Percentiles rank a stretch among this genome's conserved stretches.
Evolutionary conservation across 2,329 filamentous ascomycete genomes (phyloP).

Genomic region (Colletotrichum cuscutae): DNA sequence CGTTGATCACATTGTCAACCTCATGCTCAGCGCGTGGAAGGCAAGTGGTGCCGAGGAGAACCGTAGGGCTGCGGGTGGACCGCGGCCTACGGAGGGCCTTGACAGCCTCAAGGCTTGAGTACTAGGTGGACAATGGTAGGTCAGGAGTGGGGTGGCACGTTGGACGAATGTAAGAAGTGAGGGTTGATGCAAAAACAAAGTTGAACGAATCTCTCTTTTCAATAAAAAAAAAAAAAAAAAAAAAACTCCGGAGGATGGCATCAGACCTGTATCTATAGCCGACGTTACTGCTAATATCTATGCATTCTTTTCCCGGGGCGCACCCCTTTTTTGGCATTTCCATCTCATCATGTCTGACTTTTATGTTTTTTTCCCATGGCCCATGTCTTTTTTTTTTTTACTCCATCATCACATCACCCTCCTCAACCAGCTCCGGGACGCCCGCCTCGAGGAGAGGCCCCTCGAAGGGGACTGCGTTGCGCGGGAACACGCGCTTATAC

Average conservation of each 20-base stretch:
- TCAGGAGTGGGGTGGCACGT: neutral
- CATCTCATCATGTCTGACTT: conserved; percentile 32
- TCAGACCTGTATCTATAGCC: conserved; percentile 29
- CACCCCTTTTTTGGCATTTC: conserved; percentile 20
- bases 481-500: conserved; percentile 87
- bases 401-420: conserved; percentile 53
- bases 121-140: neutral
- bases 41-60: conserved; percentile 81
- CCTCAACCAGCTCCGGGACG: conserved; percentile 31
- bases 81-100: conserved; percentile 65
- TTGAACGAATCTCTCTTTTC: neutral
- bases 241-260: conserved; percentile 29
- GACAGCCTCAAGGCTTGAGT: conserved; percentile 50
- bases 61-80: conserved; percentile 64
- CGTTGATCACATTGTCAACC: conserved; percentile 85
- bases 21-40: conserved; percentile 94
- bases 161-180: neutral
- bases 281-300: conserved; percentile 30
- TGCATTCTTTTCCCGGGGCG: conserved; percentile 1
- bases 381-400: conserved; percentile 34
- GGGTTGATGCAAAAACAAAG: neutral
- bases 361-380: neutral
- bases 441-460: conserved; percentile 53
- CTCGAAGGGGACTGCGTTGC: conserved; percentile 65
- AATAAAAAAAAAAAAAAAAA: too few species aligned